Conservation (phyloP, 1,284 basidiomycete genomes). For the Austroboletus sp. region DNA sequence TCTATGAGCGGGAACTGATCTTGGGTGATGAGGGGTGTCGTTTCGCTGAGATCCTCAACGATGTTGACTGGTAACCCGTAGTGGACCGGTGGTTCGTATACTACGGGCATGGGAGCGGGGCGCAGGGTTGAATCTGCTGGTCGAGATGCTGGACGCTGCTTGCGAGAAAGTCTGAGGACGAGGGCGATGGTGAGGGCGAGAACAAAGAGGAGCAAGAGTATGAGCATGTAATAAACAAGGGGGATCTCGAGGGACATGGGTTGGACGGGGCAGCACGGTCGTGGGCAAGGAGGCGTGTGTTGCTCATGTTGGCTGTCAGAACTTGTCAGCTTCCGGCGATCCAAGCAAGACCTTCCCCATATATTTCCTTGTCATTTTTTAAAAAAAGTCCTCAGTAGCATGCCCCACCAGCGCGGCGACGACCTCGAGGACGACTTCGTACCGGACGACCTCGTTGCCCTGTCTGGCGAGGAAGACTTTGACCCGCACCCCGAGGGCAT, state of each 20-base stretch:
- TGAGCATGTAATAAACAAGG: conserved; percentile 5
- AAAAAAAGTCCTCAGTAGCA: conserved; percentile 12
- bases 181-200: conserved; percentile 12
- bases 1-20: conserved; percentile 10
- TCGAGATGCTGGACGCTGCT: not conserved
- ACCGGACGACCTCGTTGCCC: conserved; percentile 59
- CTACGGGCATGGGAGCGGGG: conserved; percentile 17
- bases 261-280: conserved; percentile 7
- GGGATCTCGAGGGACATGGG: conserved; percentile 6
- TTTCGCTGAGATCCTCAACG: conserved; percentile 3
- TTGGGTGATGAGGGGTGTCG: conserved; percentile 1
- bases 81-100: conserved; percentile 4
- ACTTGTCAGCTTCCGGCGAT: not conserved
- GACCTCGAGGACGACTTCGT: conserved; percentile 77
- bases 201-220: not conserved
- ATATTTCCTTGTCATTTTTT: not conserved
- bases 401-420: conserved; percentile 50
- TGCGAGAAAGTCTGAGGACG: not conserved
- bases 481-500: conserved; percentile 39
- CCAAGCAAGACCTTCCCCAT: too few species aligned
- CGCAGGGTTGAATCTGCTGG: not conserved
- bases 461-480: conserved; percentile 54
- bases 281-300: conserved; percentile 16
- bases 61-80: conserved; percentile 2
- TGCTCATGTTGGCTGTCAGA: conserved; percentile 26